Evolutionary conservation across 352 stramenopile species (phyloP).

Genomic region (Globisporangium carolinianum): DNA sequence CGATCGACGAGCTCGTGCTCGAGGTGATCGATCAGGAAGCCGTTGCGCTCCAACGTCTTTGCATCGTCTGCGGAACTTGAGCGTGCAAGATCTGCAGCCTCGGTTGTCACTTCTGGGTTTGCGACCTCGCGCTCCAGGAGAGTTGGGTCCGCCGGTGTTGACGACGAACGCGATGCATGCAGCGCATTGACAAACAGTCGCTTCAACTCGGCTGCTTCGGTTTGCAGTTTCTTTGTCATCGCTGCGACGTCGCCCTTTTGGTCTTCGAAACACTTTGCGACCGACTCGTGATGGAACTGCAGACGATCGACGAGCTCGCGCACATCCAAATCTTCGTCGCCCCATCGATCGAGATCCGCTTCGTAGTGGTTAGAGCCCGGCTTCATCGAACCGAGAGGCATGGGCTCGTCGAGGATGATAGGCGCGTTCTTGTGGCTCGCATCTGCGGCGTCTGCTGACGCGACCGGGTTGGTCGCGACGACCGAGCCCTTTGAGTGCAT

Average conservation of each 20-base stretch:
- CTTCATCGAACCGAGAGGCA: not conserved
- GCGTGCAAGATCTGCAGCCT: not conserved
- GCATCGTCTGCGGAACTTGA: not conserved
- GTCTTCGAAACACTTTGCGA: conserved; percentile 67
- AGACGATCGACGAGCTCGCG: conserved; percentile 68
- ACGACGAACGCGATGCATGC: conserved; percentile 16
- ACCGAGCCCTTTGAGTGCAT: conserved; percentile 72
- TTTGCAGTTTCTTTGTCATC: conserved; percentile 58
- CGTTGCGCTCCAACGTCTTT: conserved; percentile 11
- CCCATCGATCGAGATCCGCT: conserved; percentile 53
- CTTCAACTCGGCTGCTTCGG: conserved; percentile 61
- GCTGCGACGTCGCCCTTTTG: conserved; percentile 60
- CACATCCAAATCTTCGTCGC: conserved; percentile 70
- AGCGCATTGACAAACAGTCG: conserved; percentile 54
- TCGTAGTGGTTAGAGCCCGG: conserved; percentile 20
- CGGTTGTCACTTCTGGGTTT: conserved; percentile 9
- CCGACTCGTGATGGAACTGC: conserved; percentile 71
- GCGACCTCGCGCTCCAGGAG: conserved; percentile 3
- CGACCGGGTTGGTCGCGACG: conserved; percentile 27
- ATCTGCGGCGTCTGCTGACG: not conserved
- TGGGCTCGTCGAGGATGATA: no score
- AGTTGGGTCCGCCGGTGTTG: not conserved
- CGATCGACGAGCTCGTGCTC: conserved; percentile 26
- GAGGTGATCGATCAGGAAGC: conserved; percentile 38
- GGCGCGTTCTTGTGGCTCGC: not conserved